Evolutionary conservation across 2,329 filamentous ascomycete genomes (phyloP), one percentile per base, ranked within the genome.

Genomic region (Sodiomyces alkalinus): DNA sequence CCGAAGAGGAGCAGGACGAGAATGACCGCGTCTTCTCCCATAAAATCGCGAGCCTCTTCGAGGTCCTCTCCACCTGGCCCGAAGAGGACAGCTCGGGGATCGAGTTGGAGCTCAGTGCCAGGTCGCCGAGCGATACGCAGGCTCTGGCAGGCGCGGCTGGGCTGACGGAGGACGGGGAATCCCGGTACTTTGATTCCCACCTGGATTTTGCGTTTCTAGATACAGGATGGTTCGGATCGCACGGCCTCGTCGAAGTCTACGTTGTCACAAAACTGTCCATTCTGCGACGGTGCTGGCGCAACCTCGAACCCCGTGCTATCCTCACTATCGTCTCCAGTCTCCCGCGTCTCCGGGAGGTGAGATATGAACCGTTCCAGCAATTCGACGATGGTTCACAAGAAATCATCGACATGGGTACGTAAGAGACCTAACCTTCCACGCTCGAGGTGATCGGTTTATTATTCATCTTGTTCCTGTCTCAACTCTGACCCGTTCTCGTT

Each of bases 1-100:
- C 32, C 3, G 36, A 41, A 14, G 31, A 39, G 12, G 43, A 47
- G 18, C 41, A 43, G 28, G 38, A 43, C 22, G 32, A 33, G 26
- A 45, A 47, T 27, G 42, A 45, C 15, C 18, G 34, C 12, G 33
- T 31, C 26, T 47, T 46, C 27, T 41, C 43, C 7, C 36, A 29
- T 22, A 31, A 32, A 9, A 32, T 46, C 21, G 41, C 36, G 34
- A 38, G 37, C 25, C 28, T 44, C 9, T 45, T 47, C 22, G 28
- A 37, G n/a, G 33, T 40, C 8, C 35, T 47, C 14, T 32, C 31
- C 24, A 28, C 27, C 13, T 47, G 44, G 44, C 14, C 23, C 7
- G 19, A 20, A 7, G 22, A 25, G 11, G 34, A 37, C 6, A 32
- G 31, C 7, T 22, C 22, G 11, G 37, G 35, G 5, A 28, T 47